Percentiles rank a stretch among this genome's conserved stretches.
Conservation (phyloP, 495 filamentous ascomycete genomes). For the Pyrenula massariospora region DNA sequence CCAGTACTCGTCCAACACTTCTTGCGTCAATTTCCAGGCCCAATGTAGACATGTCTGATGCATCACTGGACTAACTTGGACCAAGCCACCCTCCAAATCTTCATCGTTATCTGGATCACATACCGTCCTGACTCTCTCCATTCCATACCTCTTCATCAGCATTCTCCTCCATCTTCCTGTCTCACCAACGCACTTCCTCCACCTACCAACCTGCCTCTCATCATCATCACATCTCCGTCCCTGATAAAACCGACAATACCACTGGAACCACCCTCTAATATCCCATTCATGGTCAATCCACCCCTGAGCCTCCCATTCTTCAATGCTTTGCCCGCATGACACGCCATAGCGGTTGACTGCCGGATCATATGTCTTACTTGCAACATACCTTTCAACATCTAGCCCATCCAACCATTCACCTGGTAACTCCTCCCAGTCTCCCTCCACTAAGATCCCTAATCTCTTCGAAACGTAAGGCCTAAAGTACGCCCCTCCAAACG, state of each 20-base stretch:
- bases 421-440: constrained; percentile 31
- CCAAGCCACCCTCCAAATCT: constrained; percentile 12
- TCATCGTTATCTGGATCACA: constrained; percentile 30
- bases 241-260: constrained; percentile 36
- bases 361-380: constrained; percentile 20
- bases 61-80: constrained; percentile 31
- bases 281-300: constrained; percentile 31
- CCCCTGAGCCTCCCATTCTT: constrained; percentile 36
- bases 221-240: constrained; percentile 36
- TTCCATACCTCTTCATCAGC: constrained; percentile 31
- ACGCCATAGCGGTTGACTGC: constrained; percentile 36
- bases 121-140: constrained; percentile 27
- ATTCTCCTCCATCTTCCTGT: constrained; percentile 31
- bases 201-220: constrained; percentile 31
- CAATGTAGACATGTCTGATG: constrained; percentile 40
- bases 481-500: constrained; percentile 36
- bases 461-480: constrained; percentile 24
- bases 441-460: constrained; percentile 22
- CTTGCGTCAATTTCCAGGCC: constrained; percentile 33
- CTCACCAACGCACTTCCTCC: constrained; percentile 34
- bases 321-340: constrained; percentile 33
- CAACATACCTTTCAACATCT: constrained; percentile 19
- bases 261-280: constrained; percentile 25
- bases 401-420: constrained; percentile 23
- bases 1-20: constrained; percentile 31